These are phyloP conservation scores for Pseudopyrenochaeta lycopersici DNA, from an alignment of 2,329 filamentous ascomycete genomes.

Conservation along the genomic window DNA sequence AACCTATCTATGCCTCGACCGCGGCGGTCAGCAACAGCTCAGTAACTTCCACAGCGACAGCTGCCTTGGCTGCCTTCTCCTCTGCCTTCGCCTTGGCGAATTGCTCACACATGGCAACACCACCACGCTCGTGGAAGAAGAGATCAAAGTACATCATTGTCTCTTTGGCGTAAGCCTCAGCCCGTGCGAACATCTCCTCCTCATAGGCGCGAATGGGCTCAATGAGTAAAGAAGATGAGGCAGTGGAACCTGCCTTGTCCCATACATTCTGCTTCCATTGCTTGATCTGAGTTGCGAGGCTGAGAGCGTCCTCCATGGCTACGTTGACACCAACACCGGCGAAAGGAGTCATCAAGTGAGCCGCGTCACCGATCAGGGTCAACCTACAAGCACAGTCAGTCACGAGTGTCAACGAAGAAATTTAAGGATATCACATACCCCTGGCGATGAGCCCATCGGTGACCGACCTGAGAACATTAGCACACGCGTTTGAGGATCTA, in stretches of 20 bases:
- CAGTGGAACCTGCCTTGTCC: background rate
- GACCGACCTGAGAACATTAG: conserved; percentile 24
- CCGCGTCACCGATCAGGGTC: conserved; percentile 67
- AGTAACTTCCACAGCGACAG: background rate
- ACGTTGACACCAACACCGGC: conserved; percentile 67
- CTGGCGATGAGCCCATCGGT: conserved; percentile 39
- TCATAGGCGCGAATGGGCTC: conserved; percentile 33
- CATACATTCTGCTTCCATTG: background rate
- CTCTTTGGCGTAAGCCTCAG: conserved; percentile 12
- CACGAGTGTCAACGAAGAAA: background rate
- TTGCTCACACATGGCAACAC: conserved; percentile 19
- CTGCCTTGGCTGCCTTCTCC: background rate
- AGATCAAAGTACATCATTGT: conserved; percentile 20
- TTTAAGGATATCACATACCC: conserved; percentile 10
- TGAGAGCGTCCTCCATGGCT: conserved; percentile 62
- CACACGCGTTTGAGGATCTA: too few species aligned
- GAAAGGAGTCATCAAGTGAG: conserved; percentile 66
- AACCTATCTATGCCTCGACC: background rate
- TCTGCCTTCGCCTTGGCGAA: conserved; percentile 12
- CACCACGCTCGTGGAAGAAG: conserved; percentile 21
- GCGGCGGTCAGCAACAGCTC: background rate
- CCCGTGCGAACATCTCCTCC: conserved; percentile 41
- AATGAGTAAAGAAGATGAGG: background rate
- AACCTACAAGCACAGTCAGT: conserved; percentile 47
- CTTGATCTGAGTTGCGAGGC: conserved; percentile 48